Evolutionary conservation across 2,329 filamentous ascomycete genomes (phyloP), one percentile per base, ranked within the genome.

Genomic region (Pseudopyricularia javanii): DNA sequence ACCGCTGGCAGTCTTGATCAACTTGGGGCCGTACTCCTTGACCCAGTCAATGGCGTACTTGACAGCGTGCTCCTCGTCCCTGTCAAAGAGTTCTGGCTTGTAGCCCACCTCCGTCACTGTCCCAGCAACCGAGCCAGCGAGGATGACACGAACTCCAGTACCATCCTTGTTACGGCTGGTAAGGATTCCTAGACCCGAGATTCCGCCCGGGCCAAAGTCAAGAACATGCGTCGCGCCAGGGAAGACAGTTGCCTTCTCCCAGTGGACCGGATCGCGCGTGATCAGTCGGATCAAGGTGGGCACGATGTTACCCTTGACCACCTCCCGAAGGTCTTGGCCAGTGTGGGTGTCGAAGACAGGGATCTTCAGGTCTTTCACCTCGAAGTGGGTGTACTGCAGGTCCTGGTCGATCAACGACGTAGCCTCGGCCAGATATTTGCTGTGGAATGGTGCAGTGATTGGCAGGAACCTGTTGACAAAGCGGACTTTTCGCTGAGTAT

Each of bases 131-230:
- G 89, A 80, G 57, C 94, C 93, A 45, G 90, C 93, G 54, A 98
- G 79, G 59, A 98, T 95, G 59, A 98, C 91, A 56, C 91, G 89
- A 34, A 98, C 93, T 62, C 93, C 93, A 54, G 90, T 97, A 57
- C 93, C 93, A 68, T 98, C 94, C 75, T 98, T 98, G 79, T 97
- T 98, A 62, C 93, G 88, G 76, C 95, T 97, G 54, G 93, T 98
- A 58, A 98, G 75, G 47, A 95, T 88, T 64, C 93, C 94, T 22
- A 98, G 83, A 58, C 94, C 94, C 24, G 93, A 98, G 58, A 97
- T 93, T 57, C 93, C 94, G 63, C 93, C 93, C 22, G 93, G 93
- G 48, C 94, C 93, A 61, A 98, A 97, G 71, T 98, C 93, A 51
- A 98, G 74, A 54, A 98, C 88, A 66, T 98, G 93, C 3, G 91